Percentiles rank a stretch among this genome's conserved stretches.
These are phyloP conservation scores for Euclidium syriacum DNA, from an alignment of 345 rosid genomes.

Conservation along the genomic window DNA sequence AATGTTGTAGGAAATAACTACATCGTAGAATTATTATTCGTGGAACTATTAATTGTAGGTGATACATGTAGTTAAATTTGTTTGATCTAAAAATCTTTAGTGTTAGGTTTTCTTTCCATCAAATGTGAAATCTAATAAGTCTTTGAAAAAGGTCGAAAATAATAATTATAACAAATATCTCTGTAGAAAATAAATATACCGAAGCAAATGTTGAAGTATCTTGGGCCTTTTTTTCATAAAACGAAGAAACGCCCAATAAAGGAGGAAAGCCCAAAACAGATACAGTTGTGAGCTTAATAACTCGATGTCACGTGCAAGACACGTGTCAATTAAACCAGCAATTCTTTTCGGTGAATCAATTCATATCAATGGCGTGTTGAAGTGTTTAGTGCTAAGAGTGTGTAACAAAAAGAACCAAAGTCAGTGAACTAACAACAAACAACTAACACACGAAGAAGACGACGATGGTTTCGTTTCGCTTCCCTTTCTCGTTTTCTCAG, in stretches of 20 bases:
- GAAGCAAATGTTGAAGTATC: no score
- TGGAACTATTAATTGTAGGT: no score
- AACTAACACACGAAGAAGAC: background rate
- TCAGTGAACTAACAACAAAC: background rate
- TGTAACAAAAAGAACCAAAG: background rate
- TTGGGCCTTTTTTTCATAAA: background rate
- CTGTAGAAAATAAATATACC: no score
- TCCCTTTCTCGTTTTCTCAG: slow-evolving; percentile 84
- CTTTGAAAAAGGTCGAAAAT: no score
- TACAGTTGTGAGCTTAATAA: background rate
- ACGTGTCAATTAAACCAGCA: slow-evolving; percentile 1
- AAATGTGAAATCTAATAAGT: no score
- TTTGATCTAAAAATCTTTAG: no score
- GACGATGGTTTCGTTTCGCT: slow-evolving; percentile 66
- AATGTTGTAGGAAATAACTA: no score
- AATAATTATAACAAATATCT: no score
- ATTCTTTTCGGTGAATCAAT: slow-evolving; percentile 17
- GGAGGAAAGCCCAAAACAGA: slow-evolving; percentile 2
- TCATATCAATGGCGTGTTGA: slow-evolving; percentile 20
- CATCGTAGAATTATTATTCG: no score
- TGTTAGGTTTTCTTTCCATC: no score
- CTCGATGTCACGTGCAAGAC: slow-evolving; percentile 9
- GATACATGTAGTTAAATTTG: no score
- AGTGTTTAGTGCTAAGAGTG: background rate
- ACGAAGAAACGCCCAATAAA: background rate